These are phyloP conservation scores for Chondrus crispus DNA, from an alignment of 23 red algal species.

Conservation along the genomic window DNA sequence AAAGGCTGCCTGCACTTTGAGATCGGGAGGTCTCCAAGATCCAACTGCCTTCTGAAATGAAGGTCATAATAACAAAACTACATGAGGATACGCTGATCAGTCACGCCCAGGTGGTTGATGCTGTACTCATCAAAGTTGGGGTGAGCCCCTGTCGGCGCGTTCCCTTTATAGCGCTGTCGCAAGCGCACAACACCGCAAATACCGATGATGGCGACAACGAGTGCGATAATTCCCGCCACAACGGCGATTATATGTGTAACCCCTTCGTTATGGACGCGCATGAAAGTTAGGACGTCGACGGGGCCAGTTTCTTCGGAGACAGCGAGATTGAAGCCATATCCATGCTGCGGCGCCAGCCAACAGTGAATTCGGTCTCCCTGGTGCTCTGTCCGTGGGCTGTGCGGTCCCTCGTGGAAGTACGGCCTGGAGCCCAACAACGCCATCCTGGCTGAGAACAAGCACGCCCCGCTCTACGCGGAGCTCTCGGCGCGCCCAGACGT, in stretches of 20 bases:
- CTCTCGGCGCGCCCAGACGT: constrained; percentile 51
- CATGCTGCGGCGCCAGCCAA: background rate
- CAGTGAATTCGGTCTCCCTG: constrained; percentile 18
- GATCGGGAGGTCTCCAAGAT: too few species aligned
- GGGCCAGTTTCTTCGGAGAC: background rate
- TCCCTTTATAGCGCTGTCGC: constrained; percentile 12
- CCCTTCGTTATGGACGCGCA: background rate
- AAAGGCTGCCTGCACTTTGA: too few species aligned
- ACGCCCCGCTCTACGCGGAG: constrained; percentile 83
- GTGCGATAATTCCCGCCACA: background rate
- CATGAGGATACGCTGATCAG: constrained; percentile 38
- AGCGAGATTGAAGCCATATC: background rate
- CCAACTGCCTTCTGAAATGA: too few species aligned
- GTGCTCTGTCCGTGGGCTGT: constrained; percentile 3
- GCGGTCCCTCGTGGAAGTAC: constrained; percentile 69
- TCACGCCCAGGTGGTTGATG: background rate
- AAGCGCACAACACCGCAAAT: background rate
- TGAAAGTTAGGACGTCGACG: background rate
- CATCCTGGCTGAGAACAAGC: constrained; percentile 91
- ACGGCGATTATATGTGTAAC: background rate
- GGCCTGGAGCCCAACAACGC: constrained; percentile 93
- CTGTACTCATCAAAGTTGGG: background rate
- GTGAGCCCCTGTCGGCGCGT: background rate
- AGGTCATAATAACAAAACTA: too few species aligned
- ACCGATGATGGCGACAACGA: background rate